Conservation (phyloP, 257 asterid genomes). For the Euphrasia confusa region DNA sequence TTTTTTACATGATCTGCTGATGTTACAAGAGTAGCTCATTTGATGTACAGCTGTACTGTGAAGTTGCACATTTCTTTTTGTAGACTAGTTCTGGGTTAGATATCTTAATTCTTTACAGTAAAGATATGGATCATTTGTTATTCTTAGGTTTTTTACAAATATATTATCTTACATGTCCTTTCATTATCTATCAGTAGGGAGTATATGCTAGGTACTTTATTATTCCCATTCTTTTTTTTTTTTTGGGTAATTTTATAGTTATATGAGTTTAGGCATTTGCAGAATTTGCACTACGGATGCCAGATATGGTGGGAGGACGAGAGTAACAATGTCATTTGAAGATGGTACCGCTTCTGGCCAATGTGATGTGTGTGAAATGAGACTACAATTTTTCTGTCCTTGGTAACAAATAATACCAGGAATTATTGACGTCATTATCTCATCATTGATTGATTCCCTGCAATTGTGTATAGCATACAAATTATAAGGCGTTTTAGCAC, state of each 20-base stretch:
- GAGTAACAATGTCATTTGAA: constrained; percentile 5
- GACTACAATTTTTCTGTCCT: constrained; percentile 19
- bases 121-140: background rate
- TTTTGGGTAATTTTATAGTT: background rate
- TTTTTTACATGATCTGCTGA: background rate
- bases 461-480: constrained; percentile 33
- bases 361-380: constrained; percentile 20
- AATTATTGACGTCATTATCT: constrained; percentile 11
- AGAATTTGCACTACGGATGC: constrained; percentile 28
- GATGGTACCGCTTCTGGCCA: constrained; percentile 23
- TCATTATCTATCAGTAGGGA: background rate
- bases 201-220: background rate
- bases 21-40: too few species aligned
- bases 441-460: constrained; percentile 27
- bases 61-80: too few species aligned
- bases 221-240: background rate
- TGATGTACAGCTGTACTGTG: too few species aligned
- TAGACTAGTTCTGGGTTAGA: too few species aligned
- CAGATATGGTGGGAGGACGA: constrained; percentile 20
- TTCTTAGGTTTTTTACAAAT: background rate
- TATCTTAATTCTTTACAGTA: too few species aligned
- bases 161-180: background rate
- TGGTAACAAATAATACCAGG: constrained; percentile 20
- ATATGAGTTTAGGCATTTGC: constrained; percentile 22
- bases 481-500: constrained; percentile 22